phyloP scores from a whole-genome alignment of 345 rosid genomes.

The Rhodamnia rubescens region DNA sequence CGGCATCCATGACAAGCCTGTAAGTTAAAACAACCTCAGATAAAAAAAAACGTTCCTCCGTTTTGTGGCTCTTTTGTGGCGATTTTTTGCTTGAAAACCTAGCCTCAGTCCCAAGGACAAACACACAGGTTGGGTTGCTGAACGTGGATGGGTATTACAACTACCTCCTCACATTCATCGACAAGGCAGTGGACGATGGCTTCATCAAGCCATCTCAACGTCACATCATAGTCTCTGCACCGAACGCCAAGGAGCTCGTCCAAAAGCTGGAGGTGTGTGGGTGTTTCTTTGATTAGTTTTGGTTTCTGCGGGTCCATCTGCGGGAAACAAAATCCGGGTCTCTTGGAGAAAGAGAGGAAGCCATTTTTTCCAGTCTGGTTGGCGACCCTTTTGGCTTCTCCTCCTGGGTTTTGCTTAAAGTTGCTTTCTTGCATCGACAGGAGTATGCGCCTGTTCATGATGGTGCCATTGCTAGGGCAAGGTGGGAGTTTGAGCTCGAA shows the following conservation, averaged over 20 bases:
- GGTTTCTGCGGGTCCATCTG: neutral
- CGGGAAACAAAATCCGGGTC: neutral
- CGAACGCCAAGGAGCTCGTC: constrained; percentile 77
- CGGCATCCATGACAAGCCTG: constrained; percentile 94
- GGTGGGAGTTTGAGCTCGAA: constrained; percentile 79
- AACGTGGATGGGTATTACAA: constrained; percentile 94
- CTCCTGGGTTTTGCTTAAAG: neutral
- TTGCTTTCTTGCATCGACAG: constrained; percentile 17
- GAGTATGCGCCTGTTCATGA: constrained; percentile 81
- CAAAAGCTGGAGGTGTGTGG: constrained; percentile 77
- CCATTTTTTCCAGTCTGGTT: neutral
- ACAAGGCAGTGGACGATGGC: constrained; percentile 98
- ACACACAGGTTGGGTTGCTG: constrained; percentile 78
- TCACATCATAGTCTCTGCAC: constrained; percentile 82
- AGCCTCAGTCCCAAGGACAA: neutral
- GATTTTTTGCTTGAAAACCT: neutral
- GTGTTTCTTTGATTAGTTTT: neutral
- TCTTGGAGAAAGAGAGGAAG: neutral
- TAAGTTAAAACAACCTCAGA: constrained; percentile 12
- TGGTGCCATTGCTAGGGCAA: constrained; percentile 65
- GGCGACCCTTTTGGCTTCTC: neutral
- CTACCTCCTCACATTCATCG: constrained; percentile 68
- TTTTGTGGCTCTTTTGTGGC: neutral
- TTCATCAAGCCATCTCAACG: constrained; percentile 84
- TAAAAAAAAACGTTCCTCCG: neutral